phyloP scores from a whole-genome alignment of 306 rosid genomes.

The Trifolium fragiferum region DNA sequence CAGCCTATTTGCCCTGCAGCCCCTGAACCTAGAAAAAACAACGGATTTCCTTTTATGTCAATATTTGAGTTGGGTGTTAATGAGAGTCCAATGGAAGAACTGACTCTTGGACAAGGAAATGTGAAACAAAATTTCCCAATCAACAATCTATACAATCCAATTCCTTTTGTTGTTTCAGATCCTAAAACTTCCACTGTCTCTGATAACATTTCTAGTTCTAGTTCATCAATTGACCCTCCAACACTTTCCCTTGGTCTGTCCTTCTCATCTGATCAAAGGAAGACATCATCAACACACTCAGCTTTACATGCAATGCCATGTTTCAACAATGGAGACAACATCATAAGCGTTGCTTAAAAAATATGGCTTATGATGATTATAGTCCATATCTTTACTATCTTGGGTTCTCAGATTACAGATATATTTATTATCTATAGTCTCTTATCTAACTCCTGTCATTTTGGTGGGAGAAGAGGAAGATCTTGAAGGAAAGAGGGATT shows the following conservation, averaged over 20 bases:
- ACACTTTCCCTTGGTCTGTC: constrained; percentile 78
- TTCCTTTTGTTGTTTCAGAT: constrained; percentile 43
- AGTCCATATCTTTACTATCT: constrained; percentile 48
- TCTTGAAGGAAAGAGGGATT: constrained; percentile 47
- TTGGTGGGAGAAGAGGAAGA: constrained; percentile 41
- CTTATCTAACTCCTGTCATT: constrained; percentile 26
- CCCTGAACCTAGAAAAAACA: constrained; percentile 55
- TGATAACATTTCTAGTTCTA: constrained; percentile 50
- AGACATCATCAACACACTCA: constrained; percentile 60
- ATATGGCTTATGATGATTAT: constrained; percentile 35
- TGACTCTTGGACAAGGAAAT: constrained; percentile 58
- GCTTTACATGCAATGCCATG: constrained; percentile 63
- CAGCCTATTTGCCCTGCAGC: constrained; percentile 51
- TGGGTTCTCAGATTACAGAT: constrained; percentile 42
- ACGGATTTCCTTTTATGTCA: constrained; percentile 57
- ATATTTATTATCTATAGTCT: constrained; percentile 36
- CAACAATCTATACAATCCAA: constrained; percentile 51
- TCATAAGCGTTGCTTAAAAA: constrained; percentile 75
- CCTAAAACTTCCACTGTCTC: constrained; percentile 45
- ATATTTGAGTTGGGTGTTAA: constrained; percentile 51
- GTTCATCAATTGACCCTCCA: constrained; percentile 56
- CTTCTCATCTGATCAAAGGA: constrained; percentile 69
- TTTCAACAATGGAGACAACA: constrained; percentile 74
- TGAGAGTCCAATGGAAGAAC: constrained; percentile 59
- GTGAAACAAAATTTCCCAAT: constrained; percentile 42